Evolutionary conservation across 1,284 basidiomycete species (phyloP).

Genomic region (Cutaneotrichosporon sp.): DNA sequence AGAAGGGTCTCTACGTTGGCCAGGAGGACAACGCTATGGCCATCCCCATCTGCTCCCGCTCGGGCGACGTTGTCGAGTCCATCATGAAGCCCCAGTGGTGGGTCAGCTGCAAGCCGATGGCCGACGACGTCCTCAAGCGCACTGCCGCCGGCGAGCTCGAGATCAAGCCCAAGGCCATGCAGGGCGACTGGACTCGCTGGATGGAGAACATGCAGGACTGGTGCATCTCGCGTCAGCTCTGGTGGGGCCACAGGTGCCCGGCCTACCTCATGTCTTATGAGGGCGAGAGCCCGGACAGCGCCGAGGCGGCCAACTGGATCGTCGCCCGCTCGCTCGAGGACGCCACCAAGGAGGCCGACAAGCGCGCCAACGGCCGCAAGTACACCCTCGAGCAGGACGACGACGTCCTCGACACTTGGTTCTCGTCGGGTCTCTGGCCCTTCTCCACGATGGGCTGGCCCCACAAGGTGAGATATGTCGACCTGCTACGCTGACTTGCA

Average conservation of each 20-base stretch:
- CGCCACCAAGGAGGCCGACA: slow-evolving; percentile 74
- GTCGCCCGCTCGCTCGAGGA: slow-evolving; percentile 80
- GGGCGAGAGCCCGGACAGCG: slow-evolving; percentile 68
- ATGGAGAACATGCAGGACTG: slow-evolving; percentile 96
- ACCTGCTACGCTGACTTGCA: slow-evolving; percentile 88
- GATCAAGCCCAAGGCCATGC: slow-evolving; percentile 82
- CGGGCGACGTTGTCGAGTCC: slow-evolving; percentile 94
- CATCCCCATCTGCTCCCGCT: slow-evolving; percentile 88
- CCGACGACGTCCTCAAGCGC: slow-evolving; percentile 88
- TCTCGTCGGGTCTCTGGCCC: slow-evolving; percentile 97
- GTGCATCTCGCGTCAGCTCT: slow-evolving; percentile 98
- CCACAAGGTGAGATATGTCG: slow-evolving; percentile 66
- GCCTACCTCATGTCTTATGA: slow-evolving; percentile 92
- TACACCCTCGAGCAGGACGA: slow-evolving; percentile 92
- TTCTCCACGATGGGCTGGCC: slow-evolving; percentile 99
- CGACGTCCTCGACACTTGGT: slow-evolving; percentile 99
- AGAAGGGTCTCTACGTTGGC: slow-evolving; percentile 83
- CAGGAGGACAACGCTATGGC: slow-evolving; percentile 95
- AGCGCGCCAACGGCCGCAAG: slow-evolving; percentile 67
- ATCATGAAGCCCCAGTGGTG: slow-evolving; percentile 99
- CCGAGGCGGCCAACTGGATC: slow-evolving; percentile 83
- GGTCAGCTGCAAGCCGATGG: slow-evolving; percentile 91
- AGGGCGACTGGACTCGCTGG: slow-evolving; percentile 97
- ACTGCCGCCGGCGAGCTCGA: slow-evolving; percentile 80
- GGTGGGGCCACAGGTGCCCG: slow-evolving; percentile 98